These are phyloP conservation scores for Sideroxylon spinosum DNA, from an alignment of 179 eudicot species.

Conservation along the genomic window DNA sequence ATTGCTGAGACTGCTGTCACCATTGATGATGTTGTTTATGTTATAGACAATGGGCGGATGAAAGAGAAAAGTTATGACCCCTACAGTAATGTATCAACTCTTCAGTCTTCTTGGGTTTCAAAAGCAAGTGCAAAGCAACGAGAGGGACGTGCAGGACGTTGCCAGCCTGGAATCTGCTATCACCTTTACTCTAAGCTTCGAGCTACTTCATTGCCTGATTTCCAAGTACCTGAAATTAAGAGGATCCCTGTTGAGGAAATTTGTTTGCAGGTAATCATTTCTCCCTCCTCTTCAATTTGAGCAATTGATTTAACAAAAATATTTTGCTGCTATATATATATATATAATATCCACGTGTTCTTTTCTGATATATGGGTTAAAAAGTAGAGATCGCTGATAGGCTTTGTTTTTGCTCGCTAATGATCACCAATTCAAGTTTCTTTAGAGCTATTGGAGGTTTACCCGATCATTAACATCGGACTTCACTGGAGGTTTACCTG, in stretches of 20 bases:
- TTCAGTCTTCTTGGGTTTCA: constrained; percentile 89
- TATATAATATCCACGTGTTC: background rate
- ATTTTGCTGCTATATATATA: background rate
- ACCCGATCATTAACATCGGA: no score
- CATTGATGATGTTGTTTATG: constrained; percentile 92
- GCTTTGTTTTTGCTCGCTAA: no score
- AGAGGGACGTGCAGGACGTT: constrained; percentile 98
- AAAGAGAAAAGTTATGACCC: constrained; percentile 98
- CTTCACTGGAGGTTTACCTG: no score
- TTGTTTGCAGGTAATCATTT: constrained; percentile 76
- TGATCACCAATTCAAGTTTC: no score
- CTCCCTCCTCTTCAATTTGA: background rate
- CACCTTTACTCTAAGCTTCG: constrained; percentile 76
- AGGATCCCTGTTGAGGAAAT: constrained; percentile 93
- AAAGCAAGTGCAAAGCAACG: constrained; percentile 95
- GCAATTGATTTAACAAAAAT: background rate
- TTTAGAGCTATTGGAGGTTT: no score
- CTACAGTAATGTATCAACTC: constrained; percentile 78
- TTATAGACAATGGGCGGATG: constrained; percentile 89
- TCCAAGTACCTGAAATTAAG: constrained; percentile 86
- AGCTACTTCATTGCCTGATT: constrained; percentile 67
- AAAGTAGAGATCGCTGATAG: background rate
- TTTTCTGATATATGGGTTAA: background rate
- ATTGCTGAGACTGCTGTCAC: constrained; percentile 93
- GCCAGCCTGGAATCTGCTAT: constrained; percentile 95